These are phyloP conservation scores for Jaenimonas drosophilae DNA, from an alignment of 208 protist species.

Conservation along the genomic window DNA sequence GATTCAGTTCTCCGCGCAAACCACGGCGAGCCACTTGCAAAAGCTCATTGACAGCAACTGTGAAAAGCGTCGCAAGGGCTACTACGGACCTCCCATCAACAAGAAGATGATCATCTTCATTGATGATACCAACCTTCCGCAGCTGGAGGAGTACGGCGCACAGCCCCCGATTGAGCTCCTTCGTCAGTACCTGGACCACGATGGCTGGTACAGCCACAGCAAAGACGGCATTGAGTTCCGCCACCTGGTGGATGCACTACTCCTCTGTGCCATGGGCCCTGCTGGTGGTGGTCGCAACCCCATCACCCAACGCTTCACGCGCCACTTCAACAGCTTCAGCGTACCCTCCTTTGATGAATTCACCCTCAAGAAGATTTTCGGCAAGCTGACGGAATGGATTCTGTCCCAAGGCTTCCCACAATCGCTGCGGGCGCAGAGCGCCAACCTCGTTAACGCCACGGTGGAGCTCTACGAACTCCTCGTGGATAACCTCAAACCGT, in stretches of 20 bases:
- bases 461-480: slow-evolving; percentile 91
- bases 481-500: slow-evolving; percentile 91
- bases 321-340: slow-evolving; percentile 93
- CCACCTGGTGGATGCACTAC: slow-evolving; percentile 83
- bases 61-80: slow-evolving; percentile 92
- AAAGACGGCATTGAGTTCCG: slow-evolving; percentile 88
- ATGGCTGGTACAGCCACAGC: slow-evolving; percentile 94
- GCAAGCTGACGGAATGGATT: slow-evolving; percentile 86
- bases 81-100: slow-evolving; percentile 93
- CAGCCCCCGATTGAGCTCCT: slow-evolving; percentile 96
- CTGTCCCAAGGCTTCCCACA: slow-evolving; percentile 64
- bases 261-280: slow-evolving; percentile 93
- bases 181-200: slow-evolving; percentile 94
- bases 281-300: slow-evolving; percentile 92
- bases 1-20: slow-evolving; percentile 95
- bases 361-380: slow-evolving; percentile 92
- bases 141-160: slow-evolving; percentile 93
- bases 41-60: slow-evolving; percentile 91
- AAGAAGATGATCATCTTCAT: slow-evolving; percentile 94
- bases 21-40: slow-evolving; percentile 87
- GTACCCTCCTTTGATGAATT: slow-evolving; percentile 86
- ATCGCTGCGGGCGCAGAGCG: slow-evolving; percentile 30
- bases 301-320: slow-evolving; percentile 91
- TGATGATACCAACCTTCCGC: slow-evolving; percentile 95
- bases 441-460: slow-evolving; percentile 76